Evolutionary conservation across 352 stramenopile species (phyloP).

Genomic region (Pythium vanterpoolii): DNA sequence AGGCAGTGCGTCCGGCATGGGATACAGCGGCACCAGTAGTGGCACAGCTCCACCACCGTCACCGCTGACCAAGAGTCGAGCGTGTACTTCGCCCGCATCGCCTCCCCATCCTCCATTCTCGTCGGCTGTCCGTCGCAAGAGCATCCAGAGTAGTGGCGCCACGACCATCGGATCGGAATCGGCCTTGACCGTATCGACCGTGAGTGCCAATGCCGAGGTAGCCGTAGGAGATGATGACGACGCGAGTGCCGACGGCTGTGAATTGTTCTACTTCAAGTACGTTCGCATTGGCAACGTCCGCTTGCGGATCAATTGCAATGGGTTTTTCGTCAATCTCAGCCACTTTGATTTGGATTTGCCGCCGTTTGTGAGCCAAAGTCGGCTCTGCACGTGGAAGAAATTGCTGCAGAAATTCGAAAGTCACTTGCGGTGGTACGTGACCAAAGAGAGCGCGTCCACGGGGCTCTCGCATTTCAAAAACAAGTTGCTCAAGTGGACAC

Average conservation of each 20-base stretch:
- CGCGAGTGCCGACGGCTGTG: slow-evolving; percentile 46
- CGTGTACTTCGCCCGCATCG: slow-evolving; percentile 12
- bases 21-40: too few relatives aligned
- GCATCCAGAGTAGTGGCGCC: slow-evolving; percentile 16
- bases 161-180: slow-evolving; percentile 12
- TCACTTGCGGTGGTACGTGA: slow-evolving; percentile 80
- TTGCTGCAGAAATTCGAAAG: slow-evolving; percentile 81
- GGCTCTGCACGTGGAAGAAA: slow-evolving; percentile 80
- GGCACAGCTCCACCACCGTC: not conserved
- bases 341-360: slow-evolving; percentile 77
- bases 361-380: slow-evolving; percentile 76
- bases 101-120: not conserved
- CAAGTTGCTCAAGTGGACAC: slow-evolving; percentile 80
- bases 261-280: slow-evolving; percentile 88
- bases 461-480: slow-evolving; percentile 86
- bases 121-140: slow-evolving; percentile 15
- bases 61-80: slow-evolving; percentile 10
- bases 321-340: slow-evolving; percentile 84
- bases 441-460: slow-evolving; percentile 77
- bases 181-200: not conserved
- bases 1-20: slow-evolving; percentile 9
- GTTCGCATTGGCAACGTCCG: slow-evolving; percentile 76
- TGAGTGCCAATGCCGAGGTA: not conserved
- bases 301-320: slow-evolving; percentile 79
- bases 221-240: slow-evolving; percentile 48